phyloP scores from a whole-genome alignment of 352 stramenopile genomes.

The Phytophthora tubulina region DNA sequence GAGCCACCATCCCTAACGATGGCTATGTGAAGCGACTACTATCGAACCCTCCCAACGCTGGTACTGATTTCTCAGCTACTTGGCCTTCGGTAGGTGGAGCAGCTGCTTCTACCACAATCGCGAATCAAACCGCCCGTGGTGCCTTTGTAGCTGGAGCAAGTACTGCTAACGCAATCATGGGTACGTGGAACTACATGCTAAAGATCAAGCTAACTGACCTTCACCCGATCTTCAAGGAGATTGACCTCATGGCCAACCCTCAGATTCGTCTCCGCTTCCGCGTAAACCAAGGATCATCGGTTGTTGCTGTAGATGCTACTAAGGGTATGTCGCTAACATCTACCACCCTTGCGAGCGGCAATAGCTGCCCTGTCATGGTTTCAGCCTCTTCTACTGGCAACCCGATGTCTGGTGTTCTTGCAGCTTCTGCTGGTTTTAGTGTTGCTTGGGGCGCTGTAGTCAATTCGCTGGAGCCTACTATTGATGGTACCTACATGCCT shows the following conservation, averaged over 20 bases:
- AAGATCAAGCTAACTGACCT: constrained; percentile 14
- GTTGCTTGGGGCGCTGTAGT: too few relatives aligned
- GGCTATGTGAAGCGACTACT: constrained; percentile 12
- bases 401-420: too few relatives aligned
- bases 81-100: constrained; percentile 10
- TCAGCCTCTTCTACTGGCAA: too few relatives aligned
- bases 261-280: too few relatives aligned
- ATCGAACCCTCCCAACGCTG: constrained; percentile 13
- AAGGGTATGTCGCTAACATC: too few relatives aligned
- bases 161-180: constrained; percentile 2
- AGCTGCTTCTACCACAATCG: constrained; percentile 15
- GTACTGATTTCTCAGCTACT: background rate
- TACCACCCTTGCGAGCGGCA: too few relatives aligned
- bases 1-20: constrained; percentile 3
- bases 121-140: constrained; percentile 13
- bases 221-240: constrained; percentile 6
- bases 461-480: too few relatives aligned
- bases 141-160: constrained; percentile 5
- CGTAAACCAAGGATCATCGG: too few relatives aligned
- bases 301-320: too few relatives aligned
- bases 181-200: constrained; percentile 1
- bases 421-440: too few relatives aligned
- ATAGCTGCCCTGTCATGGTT: too few relatives aligned
- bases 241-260: constrained; percentile 12
- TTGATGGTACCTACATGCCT: too few relatives aligned